Evolutionary conservation across 164 flowering plant species (phyloP).

Genomic region (Dillenia suffruticosa): DNA sequence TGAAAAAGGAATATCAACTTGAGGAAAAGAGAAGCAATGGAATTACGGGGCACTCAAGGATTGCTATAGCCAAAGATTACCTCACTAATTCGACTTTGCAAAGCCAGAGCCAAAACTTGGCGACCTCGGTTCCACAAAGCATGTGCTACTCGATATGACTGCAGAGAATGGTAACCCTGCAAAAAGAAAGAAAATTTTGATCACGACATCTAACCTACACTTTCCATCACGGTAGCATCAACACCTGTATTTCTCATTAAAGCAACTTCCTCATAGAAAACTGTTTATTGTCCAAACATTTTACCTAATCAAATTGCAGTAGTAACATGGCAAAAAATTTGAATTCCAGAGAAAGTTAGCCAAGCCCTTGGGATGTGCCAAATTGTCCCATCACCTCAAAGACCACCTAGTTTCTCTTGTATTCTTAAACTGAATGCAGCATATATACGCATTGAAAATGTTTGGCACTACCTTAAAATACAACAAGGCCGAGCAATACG

Average conservation of each 20-base stretch:
- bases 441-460: no score
- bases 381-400: background rate
- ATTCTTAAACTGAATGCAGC: no score
- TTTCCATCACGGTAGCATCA: no score
- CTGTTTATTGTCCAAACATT: no score
- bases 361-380: no score
- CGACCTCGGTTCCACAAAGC: conserved; percentile 79
- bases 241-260: no score
- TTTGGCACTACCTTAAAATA: conserved; percentile 59
- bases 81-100: conserved; percentile 90
- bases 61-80: conserved; percentile 22
- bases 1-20: background rate
- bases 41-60: background rate
- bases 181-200: conserved; percentile 4
- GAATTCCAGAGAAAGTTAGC: no score
- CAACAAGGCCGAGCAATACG: conserved; percentile 66
- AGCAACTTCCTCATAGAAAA: no score
- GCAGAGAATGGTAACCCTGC: conserved; percentile 82
- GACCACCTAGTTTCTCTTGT: background rate
- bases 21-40: background rate
- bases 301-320: no score
- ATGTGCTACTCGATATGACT: conserved; percentile 78
- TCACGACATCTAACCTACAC: no score
- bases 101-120: conserved; percentile 66
- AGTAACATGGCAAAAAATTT: no score